Evolutionary conservation across 1,139 yeast species (phyloP), one percentile per base, ranked within the genome.

Genomic region (Yamadazyma dushanensis): DNA sequence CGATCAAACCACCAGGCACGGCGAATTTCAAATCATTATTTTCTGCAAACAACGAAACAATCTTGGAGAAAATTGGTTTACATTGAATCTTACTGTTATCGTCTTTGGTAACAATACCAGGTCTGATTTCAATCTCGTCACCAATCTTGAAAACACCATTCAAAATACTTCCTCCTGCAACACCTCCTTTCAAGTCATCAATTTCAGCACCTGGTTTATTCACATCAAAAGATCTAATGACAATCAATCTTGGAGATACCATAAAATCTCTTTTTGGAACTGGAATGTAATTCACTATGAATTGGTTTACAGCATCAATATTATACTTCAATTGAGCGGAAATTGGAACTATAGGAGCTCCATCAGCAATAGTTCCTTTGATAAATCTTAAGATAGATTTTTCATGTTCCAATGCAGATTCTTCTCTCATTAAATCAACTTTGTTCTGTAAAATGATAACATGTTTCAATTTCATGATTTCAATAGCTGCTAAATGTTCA

Each of bases 1-100:
- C 99, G 56, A 94, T 94, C 61, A 94, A 79, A 49, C 99, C 99
- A 80, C 99, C 99, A 33, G 99, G 99, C 55, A 94, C 98, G 36
- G 99, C 99, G 57, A 92, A 94, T 63, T 92, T 92, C 66, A 94
- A 80, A 63, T 90, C 97, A 57, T 94, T 94, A 66, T 92, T 90
- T 68, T 94, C 99, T 40, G 99, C 98, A 62, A 90, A 90, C 51
- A 94, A 75, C 15, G 97, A 85, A 34, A 88, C 92, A 57, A 94
- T 89, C 56, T 88, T 83, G 39, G 97, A 89, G 70, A 86, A 87
- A 57, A 94, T 92, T 33, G 98, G 97, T 61, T 83, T 85, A 76
- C 97, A 90, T 70, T 85, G 95, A 52, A 92, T 87, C 64, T 85
- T 86, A 57, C 95, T 94, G 55, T 82, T 83, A 55, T 85, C 95